Evolutionary conservation across 2,329 filamentous ascomycete species (phyloP), one percentile per base, ranked within the genome.

Genomic region (Arthroderma sp.): DNA sequence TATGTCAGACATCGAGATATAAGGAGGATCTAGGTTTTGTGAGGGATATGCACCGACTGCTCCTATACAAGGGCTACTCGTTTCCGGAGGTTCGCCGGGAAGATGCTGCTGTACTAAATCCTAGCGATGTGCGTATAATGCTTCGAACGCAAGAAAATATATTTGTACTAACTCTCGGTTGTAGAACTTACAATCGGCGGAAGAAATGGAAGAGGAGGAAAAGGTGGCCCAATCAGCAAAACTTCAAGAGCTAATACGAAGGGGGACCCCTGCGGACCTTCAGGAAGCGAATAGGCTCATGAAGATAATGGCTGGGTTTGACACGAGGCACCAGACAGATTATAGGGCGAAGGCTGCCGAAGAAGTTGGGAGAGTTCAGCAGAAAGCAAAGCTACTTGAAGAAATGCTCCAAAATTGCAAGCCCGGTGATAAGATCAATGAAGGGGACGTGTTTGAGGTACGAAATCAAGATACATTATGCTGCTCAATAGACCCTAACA

Each of bases 121-220:
- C 91, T 1, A 95, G 87, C 61, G 91, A 96, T 70, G 86, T 94
- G 77, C 67, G 83, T 75, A 39, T 8, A 36, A 37, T 38, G 10
- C 6, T 32, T 15, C 42, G 46, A 54, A 44, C 38, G 37, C 29
- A 33, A 47, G 46, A 33, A 10, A 30, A 11, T 22, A 31, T 39
- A 31, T 11, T 37, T 46, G 30, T 41, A 29, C 42, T 49, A 28
- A 47, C 36, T 11, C 36, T 41, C 32, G 40, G 36, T 34, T 27
- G 33, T 60, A 94, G 86, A 94, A 91, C 57, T 75, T 98, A 38
- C 87, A 93, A 66, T 96, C 89, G 0, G 87, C 85, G 27, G 91
- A 98, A 58, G 91, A 98, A 61, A 96, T 98, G 88, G 91, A 98
- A 60, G 86, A 93, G 57, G 91, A 98, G 65, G 91, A 98, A 61